Base-by-base conservation (phyloP, 1,284 basidiomycete genomes). In the Cryptococcus jaspeensis region DNA sequence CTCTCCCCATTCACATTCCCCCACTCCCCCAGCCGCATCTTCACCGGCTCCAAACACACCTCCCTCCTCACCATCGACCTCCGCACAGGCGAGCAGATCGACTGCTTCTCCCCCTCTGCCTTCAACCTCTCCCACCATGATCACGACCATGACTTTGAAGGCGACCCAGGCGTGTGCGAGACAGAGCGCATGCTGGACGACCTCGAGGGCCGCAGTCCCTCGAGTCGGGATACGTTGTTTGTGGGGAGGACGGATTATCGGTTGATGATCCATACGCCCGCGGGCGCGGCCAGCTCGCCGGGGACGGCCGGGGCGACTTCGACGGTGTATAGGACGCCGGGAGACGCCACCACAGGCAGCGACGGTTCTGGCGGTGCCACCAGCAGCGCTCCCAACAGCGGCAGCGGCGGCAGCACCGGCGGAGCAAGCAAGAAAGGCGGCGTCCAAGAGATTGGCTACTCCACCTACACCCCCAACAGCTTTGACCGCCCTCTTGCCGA, bases 1-100 rank as follows among this genome's bases (percentile, higher is more conserved):
- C 54, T 72, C 4, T 74, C 74, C 4, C 74, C 76, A 5, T 77
- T 76, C 59, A 72, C 71, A 6, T 76, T 77, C 56, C 75, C 76
- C 4, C 66, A 74, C 56, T 68, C 69, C 28, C 73, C 73, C 5
- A 70, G 64, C 28, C 71, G 72, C 28, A 67, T 76, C 42, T 75
- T 78, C 57, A 78, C 76, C 7, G 76, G 76, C 16, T 69, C 71
- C 11, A 77, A 77, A 52, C 64, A 71, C 22, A 75, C 76, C 0
- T 77, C 75, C 3, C 64, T 78, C 39, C 59, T 77, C 20, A 74
- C 72, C 7, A 63, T 78, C 35, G 75, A 78, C 55, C 62, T 78
- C 9, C 70, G 71, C 12, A 75, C 74, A 1, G 76, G 76, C 7
- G 63, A 73, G 53, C 68, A 70, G 47, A 59, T 78, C 52, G 65